Base-by-base conservation (phyloP, 495 filamentous ascomycete species). In the Podospora tetraspora region DNA sequence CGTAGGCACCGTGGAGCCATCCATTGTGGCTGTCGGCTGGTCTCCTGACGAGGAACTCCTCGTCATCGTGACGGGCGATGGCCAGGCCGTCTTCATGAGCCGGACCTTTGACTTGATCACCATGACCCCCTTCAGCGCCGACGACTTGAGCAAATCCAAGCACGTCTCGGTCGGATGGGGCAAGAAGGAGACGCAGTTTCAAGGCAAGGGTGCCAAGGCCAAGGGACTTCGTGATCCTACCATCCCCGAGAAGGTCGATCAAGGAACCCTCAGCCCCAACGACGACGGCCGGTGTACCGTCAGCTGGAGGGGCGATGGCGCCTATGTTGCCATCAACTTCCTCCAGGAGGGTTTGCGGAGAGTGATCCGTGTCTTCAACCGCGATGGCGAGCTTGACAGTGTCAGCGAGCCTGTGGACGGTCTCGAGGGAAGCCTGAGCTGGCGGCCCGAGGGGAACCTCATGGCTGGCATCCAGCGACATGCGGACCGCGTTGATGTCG, bases 141-240 rank as follows among this genome's bases (percentile, higher is more conserved):
- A 92, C 25, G 95, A 99, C 78, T 81, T 97, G 65, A 89, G 93
- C 73, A 85, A 87, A 1, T 98, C 95, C 1, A 92, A 91, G 76
- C 95, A 99, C 85, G 95, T 99, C 58, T 97, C 93, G 22, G 95
- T 99, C 24, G 95, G 95, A 63, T 99, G 95, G 95, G 95, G 95
- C 69, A 98, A 98, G 82, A 89, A 90, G 75, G 95, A 99, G 78
- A 99, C 95, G 7, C 95, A 99, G 79, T 99, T 99, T 74, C 91
- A 97, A 74, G 95, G 95, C 62, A 93, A 92, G 75, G 88, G 93
- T 73, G 95, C 94, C 43, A 95, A 93, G 76, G 92, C 92, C 56
- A 95, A 93, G 76, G 91, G 91, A 30, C 84, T 98, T 52, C 85
- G 91, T 65, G 95, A 99, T 76, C 95, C 95, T 19, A 99, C 95